Percentiles rank a stretch among this genome's conserved stretches.
These are phyloP conservation scores for Cryptosporidium meleagridis DNA, from an alignment of 169 alveolate species.

Conservation along the genomic window DNA sequence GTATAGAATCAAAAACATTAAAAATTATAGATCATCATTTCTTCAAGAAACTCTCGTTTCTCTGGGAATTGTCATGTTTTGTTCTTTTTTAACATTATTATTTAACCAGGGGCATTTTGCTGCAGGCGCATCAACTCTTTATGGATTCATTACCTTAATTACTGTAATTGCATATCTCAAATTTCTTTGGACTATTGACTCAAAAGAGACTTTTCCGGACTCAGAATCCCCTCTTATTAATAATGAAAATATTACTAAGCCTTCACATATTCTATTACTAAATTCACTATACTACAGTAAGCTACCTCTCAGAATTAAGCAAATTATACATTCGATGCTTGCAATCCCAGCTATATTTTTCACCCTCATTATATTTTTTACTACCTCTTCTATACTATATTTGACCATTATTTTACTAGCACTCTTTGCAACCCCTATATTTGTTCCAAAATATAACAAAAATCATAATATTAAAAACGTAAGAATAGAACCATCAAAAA, in stretches of 20 bases:
- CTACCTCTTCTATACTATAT: constrained; percentile 34
- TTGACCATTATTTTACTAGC: constrained; percentile 14
- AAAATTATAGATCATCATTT: background rate
- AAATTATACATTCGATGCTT: constrained; percentile 20
- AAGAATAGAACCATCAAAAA: background rate
- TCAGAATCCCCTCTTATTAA: background rate
- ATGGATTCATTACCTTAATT: constrained; percentile 49
- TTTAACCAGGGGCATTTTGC: constrained; percentile 49
- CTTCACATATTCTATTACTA: constrained; percentile 19
- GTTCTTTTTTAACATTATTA: constrained; percentile 28
- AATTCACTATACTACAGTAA: constrained; percentile 30
- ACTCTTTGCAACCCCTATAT: background rate
- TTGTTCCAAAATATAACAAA: background rate
- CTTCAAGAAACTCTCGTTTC: constrained; percentile 31
- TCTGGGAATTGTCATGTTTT: constrained; percentile 15
- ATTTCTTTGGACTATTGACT: constrained; percentile 44
- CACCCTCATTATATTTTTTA: constrained; percentile 27
- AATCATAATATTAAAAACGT: background rate
- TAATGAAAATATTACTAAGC: background rate
- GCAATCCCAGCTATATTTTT: constrained; percentile 45
- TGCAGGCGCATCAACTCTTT: constrained; percentile 59
- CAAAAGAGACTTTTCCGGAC: background rate
- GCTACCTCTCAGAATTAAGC: constrained; percentile 25
- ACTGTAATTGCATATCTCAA: constrained; percentile 45
- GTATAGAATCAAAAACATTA: constrained; percentile 15